These are phyloP conservation scores for Torrubiella hemipterigena DNA, from an alignment of 2,329 filamentous ascomycete species.

Conservation along the genomic window DNA sequence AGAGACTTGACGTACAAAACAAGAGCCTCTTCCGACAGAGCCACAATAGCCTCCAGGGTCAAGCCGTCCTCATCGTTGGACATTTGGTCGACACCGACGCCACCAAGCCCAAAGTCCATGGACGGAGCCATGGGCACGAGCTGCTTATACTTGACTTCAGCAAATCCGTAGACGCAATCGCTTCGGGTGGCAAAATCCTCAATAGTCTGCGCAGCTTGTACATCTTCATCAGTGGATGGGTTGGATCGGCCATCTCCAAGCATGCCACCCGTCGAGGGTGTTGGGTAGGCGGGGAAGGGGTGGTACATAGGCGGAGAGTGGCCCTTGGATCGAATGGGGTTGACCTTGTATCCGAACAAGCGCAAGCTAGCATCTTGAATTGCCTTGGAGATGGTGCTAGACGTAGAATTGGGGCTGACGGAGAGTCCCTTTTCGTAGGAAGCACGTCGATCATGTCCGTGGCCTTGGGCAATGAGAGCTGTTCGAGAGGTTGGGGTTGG, in stretches of 20 bases:
- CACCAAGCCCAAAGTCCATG: slow-evolving; percentile 57
- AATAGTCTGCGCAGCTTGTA: slow-evolving; percentile 64
- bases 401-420: slow-evolving; percentile 57
- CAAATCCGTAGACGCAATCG: slow-evolving; percentile 94
- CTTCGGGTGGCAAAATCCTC: slow-evolving; percentile 88
- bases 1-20: slow-evolving; percentile 95
- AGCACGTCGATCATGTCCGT: slow-evolving; percentile 61
- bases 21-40: slow-evolving; percentile 84
- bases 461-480: slow-evolving; percentile 61
- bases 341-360: slow-evolving; percentile 59
- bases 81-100: slow-evolving; percentile 41
- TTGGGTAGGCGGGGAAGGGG: slow-evolving; percentile 76
- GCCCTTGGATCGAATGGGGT: slow-evolving; percentile 52
- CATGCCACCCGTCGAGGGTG: slow-evolving; percentile 47
- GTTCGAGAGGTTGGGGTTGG: slow-evolving; percentile 56
- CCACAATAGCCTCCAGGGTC: slow-evolving; percentile 74
- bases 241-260: slow-evolving; percentile 50
- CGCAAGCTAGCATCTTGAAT: slow-evolving; percentile 82
- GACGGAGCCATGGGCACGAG: slow-evolving; percentile 82
- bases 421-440: slow-evolving; percentile 72
- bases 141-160: slow-evolving; percentile 97
- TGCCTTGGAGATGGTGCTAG: slow-evolving; percentile 87
- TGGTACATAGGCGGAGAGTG: slow-evolving; percentile 67
- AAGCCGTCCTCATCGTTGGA: slow-evolving; percentile 58
- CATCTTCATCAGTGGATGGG: slow-evolving; percentile 62